Evolutionary conservation across 108 stramenopile genomes (phyloP).

Genomic region (Conticribra guillardii): DNA sequence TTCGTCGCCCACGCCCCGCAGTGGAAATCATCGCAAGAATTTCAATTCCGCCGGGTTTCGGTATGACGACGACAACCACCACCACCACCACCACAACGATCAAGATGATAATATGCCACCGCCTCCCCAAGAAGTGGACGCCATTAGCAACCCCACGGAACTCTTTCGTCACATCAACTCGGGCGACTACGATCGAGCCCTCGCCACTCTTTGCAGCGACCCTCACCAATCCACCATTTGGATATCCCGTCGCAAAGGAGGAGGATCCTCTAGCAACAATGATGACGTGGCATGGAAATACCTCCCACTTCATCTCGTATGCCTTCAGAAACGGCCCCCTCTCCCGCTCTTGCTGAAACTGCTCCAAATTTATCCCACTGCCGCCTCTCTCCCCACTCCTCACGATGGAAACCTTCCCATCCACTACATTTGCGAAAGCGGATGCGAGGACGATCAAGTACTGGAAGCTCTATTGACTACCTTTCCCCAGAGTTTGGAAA

Average conservation of each 20-base stretch:
- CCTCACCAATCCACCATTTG: conserved; percentile 50
- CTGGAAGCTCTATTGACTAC: conserved; percentile 35
- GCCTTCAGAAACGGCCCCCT: conserved; percentile 51
- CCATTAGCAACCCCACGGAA: conserved; percentile 50
- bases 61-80: background rate
- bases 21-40: background rate
- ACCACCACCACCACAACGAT: background rate
- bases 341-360: conserved; percentile 34
- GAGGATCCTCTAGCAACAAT: background rate
- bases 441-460: conserved; percentile 47
- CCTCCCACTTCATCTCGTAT: conserved; percentile 55
- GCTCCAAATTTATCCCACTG: conserved; percentile 38
- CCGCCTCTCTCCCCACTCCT: conserved; percentile 39
- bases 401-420: conserved; percentile 60
- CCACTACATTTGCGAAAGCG: conserved; percentile 52
- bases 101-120: background rate
- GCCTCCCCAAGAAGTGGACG: conserved; percentile 40
- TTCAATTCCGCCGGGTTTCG: background rate
- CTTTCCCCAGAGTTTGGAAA: conserved; percentile 38
- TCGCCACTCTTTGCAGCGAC: conserved; percentile 10
- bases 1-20: background rate
- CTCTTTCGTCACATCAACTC: conserved; percentile 57
- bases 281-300: conserved; percentile 50
- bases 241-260: conserved; percentile 36
- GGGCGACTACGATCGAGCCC: conserved; percentile 49